phyloP scores from a whole-genome alignment of 108 stramenopile genomes.

The Cyclotella choctawhatcheeana region DNA sequence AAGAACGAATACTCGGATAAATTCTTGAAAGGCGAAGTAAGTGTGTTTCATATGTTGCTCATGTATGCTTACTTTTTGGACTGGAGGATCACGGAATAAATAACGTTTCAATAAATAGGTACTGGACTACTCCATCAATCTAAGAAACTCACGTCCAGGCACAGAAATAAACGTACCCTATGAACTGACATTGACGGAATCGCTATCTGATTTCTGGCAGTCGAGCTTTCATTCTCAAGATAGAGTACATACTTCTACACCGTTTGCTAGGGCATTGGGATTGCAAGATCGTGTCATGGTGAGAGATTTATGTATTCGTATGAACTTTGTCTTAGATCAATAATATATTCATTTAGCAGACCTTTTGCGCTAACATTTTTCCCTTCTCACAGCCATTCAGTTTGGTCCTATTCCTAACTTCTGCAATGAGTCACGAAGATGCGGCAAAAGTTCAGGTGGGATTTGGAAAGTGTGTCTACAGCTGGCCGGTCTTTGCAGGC shows the following conservation, averaged over 20 bases:
- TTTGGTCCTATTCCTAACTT: conserved; percentile 60
- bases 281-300: conserved; percentile 87
- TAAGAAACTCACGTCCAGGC: conserved; percentile 66
- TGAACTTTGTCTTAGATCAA: conserved; percentile 71
- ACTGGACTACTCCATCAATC: conserved; percentile 66
- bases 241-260: conserved; percentile 84
- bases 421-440: conserved; percentile 87
- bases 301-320: too few relatives aligned
- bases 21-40: conserved; percentile 38
- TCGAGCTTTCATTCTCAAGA: conserved; percentile 86
- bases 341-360: conserved; percentile 32
- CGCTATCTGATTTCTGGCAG: conserved; percentile 83
- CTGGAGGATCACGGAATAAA: not conserved
- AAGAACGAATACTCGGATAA: conserved; percentile 18
- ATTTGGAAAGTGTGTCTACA: conserved; percentile 71
- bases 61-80: too few relatives aligned
- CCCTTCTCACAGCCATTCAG: too few relatives aligned
- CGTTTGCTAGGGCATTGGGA: conserved; percentile 84
- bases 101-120: conserved; percentile 34
- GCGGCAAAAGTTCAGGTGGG: conserved; percentile 87
- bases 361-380: not conserved
- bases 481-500: conserved; percentile 87
- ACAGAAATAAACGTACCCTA: conserved; percentile 75
- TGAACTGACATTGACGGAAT: conserved; percentile 78
- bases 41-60: too few relatives aligned